Evolutionary conservation across 768 basidiomycete genomes (phyloP).

Genomic region (Cystoderma amianthinum): DNA sequence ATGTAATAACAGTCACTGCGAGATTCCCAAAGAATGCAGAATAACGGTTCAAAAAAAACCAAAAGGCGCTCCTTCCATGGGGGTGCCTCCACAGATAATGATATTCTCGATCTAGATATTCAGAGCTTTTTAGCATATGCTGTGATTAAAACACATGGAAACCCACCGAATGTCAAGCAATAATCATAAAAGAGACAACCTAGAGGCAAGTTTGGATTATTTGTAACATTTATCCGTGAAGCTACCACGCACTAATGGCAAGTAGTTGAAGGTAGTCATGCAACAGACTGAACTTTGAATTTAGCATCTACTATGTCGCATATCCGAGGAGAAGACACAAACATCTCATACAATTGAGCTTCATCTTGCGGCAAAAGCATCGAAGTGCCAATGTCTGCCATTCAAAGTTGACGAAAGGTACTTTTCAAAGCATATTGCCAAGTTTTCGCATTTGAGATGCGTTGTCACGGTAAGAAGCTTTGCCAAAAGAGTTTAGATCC

Average conservation of each 20-base stretch:
- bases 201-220: slow-evolving; percentile 6
- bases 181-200: slow-evolving; percentile 34
- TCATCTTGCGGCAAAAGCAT: no score
- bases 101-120: slow-evolving; percentile 26
- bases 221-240: background rate
- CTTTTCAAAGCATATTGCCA: no score
- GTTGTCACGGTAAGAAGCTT: no score
- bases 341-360: no score
- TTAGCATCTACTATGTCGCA: no score
- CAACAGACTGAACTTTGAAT: slow-evolving; percentile 13
- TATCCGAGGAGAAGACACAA: no score
- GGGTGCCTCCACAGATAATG: slow-evolving; percentile 36
- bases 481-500: no score
- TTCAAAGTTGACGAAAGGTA: no score
- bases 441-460: no score
- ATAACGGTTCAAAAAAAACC: slow-evolving; percentile 48
- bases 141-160: background rate
- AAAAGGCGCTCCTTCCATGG: slow-evolving; percentile 26
- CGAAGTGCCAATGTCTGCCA: no score
- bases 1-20: slow-evolving; percentile 19
- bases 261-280: slow-evolving; percentile 24
- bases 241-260: slow-evolving; percentile 21
- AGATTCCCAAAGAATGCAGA: slow-evolving; percentile 33
- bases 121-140: background rate
- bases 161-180: slow-evolving; percentile 24